phyloP scores from a whole-genome alignment of 1,139 yeast genomes.

The Taphrina pruni region DNA sequence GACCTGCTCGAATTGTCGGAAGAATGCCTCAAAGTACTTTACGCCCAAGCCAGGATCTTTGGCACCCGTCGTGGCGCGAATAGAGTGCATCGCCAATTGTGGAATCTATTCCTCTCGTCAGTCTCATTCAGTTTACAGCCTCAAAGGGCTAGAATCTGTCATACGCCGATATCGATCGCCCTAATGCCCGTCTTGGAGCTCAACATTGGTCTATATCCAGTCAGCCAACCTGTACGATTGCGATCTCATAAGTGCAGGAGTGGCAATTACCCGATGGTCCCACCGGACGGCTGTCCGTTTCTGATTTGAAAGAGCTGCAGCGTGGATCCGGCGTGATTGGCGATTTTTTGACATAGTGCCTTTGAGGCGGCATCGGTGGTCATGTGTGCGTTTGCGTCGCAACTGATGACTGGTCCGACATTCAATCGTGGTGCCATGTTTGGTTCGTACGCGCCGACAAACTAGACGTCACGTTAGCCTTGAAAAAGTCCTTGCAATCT shows the following conservation, averaged over 20 bases:
- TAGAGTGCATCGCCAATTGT: slow-evolving; percentile 92
- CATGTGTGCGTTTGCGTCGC: slow-evolving; percentile 80
- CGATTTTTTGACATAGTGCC: slow-evolving; percentile 70
- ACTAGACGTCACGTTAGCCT: slow-evolving; percentile 47
- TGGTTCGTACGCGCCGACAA: slow-evolving; percentile 66
- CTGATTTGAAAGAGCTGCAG: slow-evolving; percentile 68
- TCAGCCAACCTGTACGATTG: too few species aligned
- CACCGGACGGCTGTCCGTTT: slow-evolving; percentile 91
- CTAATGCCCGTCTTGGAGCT: slow-evolving; percentile 86
- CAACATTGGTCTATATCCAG: slow-evolving; percentile 62
- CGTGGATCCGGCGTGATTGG: slow-evolving; percentile 60
- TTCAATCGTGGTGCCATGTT: slow-evolving; percentile 79
- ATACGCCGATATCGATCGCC: slow-evolving; percentile 77
- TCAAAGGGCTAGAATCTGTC: background rate
- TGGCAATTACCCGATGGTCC: slow-evolving; percentile 71
- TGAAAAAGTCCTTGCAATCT: too few species aligned
- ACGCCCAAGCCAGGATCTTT: slow-evolving; percentile 73
- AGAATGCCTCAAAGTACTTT: slow-evolving; percentile 70
- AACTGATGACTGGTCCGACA: slow-evolving; percentile 70
- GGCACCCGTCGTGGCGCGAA: slow-evolving; percentile 92
- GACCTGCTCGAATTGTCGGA: slow-evolving; percentile 57
- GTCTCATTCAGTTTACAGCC: background rate
- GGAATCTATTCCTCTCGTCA: slow-evolving; percentile 59
- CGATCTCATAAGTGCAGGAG: too few species aligned
- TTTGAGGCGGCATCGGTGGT: slow-evolving; percentile 77